phyloP scores from a whole-genome alignment of 148 eudicot genomes.

The Heliosperma pusillum region DNA sequence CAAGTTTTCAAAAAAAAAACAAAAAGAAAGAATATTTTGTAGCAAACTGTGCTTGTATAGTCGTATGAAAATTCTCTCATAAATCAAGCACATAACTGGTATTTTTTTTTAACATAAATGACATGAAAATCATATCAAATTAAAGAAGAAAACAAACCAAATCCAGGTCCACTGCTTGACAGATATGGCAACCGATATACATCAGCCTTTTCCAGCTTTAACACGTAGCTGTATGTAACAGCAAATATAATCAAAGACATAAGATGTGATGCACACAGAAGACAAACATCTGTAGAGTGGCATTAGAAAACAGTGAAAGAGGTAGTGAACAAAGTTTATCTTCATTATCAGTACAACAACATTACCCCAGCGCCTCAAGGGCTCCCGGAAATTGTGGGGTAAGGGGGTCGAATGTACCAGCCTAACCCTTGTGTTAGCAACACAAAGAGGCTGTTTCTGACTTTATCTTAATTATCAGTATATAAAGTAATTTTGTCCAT shows the following conservation, averaged over 20 bases:
- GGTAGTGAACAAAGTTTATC: not conserved
- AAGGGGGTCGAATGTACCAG: too few relatives aligned
- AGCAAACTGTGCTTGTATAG: slow-evolving; percentile 1
- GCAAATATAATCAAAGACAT: slow-evolving; percentile 9
- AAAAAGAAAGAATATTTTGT: not conserved
- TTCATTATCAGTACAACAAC: too few relatives aligned
- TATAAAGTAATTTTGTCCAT: too few relatives aligned
- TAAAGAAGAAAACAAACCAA: slow-evolving; percentile 56
- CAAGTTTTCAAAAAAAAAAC: too few relatives aligned
- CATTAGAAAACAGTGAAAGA: not conserved
- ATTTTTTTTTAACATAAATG: not conserved
- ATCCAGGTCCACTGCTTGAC: slow-evolving; percentile 90
- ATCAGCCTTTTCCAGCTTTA: slow-evolving; percentile 97
- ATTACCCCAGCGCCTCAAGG: too few relatives aligned
- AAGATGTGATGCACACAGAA: not conserved
- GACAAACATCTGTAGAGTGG: not conserved
- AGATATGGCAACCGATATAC: slow-evolving; percentile 93
- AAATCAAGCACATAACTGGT: not conserved
- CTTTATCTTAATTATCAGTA: too few relatives aligned
- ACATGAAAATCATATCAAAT: not conserved
- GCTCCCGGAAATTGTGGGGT: too few relatives aligned
- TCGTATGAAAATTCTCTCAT: not conserved
- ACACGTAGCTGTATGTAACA: slow-evolving; percentile 64
- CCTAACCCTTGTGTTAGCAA: too few relatives aligned
- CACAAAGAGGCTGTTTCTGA: too few relatives aligned